phyloP scores from a whole-genome alignment of 2,329 filamentous ascomycete species.

The Penicillium sp. region DNA sequence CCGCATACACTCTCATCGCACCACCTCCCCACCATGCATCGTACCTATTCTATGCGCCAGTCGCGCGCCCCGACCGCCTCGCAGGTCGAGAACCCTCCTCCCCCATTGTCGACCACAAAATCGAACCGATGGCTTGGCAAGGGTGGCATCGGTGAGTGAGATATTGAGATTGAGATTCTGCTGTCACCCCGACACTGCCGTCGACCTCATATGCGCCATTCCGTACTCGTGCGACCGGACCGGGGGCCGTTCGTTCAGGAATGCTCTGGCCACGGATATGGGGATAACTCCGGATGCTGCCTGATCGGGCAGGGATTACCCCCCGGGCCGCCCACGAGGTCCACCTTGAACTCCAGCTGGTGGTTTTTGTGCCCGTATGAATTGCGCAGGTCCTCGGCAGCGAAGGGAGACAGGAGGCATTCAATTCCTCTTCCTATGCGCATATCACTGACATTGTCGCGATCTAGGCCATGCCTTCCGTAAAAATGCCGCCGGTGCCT shows the following conservation, averaged over 20 bases:
- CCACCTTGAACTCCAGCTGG: not conserved
- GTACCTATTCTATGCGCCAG: constrained; percentile 98
- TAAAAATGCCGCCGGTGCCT: constrained; percentile 56
- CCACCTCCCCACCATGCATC: constrained; percentile 72
- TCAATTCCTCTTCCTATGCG: not conserved
- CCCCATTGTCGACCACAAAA: constrained; percentile 90
- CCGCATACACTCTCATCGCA: not conserved
- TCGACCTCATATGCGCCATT: not conserved
- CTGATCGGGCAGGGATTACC: constrained; percentile 15
- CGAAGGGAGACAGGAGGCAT: not conserved
- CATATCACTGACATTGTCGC: constrained; percentile 19
- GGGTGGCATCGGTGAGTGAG: constrained; percentile 76
- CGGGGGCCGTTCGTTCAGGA: too few species aligned
- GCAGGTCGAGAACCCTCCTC: constrained; percentile 87
- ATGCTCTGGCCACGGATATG: not conserved
- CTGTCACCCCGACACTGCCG: not conserved
- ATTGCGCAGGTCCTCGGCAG: not conserved
- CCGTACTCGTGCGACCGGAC: not conserved
- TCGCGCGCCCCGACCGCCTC: constrained; percentile 94
- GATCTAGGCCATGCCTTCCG: constrained; percentile 64
- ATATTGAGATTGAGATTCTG: not conserved
- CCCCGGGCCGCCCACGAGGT: not conserved
- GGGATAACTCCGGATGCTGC: constrained; percentile 6
- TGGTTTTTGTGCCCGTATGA: too few species aligned
- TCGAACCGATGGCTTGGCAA: constrained; percentile 85